These are phyloP conservation scores for Senna tora DNA, from an alignment of 306 rosid species.

Conservation along the genomic window DNA sequence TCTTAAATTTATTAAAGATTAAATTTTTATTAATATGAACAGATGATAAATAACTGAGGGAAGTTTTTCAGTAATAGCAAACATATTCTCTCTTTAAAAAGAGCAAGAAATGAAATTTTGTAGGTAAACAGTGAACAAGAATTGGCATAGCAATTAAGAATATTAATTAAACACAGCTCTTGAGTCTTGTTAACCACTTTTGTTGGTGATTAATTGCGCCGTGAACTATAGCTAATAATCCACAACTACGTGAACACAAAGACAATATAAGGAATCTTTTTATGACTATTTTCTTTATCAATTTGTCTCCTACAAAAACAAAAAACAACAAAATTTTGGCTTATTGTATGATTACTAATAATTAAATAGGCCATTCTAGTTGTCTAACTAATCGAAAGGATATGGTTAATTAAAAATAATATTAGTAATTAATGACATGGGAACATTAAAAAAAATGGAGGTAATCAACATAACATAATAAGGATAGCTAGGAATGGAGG, in stretches of 20 bases:
- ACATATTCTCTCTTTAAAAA: too few relatives aligned
- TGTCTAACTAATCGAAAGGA: not conserved
- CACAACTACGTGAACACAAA: not conserved
- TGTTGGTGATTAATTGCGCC: not conserved
- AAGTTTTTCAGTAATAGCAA: too few relatives aligned
- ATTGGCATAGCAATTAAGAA: too few relatives aligned
- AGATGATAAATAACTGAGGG: too few relatives aligned
- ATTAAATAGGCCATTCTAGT: not conserved
- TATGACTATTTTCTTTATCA: not conserved
- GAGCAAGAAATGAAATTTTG: not conserved
- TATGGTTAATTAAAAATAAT: too few relatives aligned
- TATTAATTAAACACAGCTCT: too few relatives aligned
- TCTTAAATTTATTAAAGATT: too few relatives aligned
- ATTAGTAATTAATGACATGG: not conserved
- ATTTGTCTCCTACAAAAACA: not conserved
- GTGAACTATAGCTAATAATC: not conserved
- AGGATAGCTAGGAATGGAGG: too few relatives aligned
- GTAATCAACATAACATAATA: too few relatives aligned
- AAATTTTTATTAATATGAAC: too few relatives aligned
- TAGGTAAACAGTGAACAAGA: too few relatives aligned
- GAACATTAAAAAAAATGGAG: not conserved
- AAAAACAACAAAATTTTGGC: not conserved
- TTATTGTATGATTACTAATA: not conserved
- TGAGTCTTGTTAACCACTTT: not conserved
- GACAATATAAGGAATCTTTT: not conserved